Evolutionary conservation across 1,139 yeast species (phyloP).

Genomic region (Protomyces macrosporus): DNA sequence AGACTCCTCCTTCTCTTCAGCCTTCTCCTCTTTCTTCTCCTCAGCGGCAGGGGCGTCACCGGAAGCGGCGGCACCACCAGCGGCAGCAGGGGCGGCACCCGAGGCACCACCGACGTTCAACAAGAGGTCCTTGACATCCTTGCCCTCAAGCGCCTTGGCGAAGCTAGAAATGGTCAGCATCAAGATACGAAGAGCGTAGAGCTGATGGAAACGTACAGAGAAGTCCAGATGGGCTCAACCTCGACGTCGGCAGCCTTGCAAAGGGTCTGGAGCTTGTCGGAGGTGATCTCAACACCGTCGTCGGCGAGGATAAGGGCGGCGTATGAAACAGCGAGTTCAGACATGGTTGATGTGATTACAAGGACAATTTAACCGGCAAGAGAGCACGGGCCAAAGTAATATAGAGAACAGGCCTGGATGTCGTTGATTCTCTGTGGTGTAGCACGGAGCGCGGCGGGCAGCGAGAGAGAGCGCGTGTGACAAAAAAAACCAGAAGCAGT

Average conservation of each 20-base stretch:
- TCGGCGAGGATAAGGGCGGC: conserved; percentile 30
- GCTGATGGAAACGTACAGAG: conserved; percentile 42
- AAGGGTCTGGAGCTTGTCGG: conserved; percentile 83
- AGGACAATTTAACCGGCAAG: conserved; percentile 1
- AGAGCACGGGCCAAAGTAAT: conserved; percentile 1
- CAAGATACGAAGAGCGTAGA: conserved; percentile 33
- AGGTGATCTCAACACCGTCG: conserved; percentile 32
- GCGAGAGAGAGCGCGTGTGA: too few species aligned
- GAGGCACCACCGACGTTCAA: conserved; percentile 73
- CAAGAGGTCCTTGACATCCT: conserved; percentile 86
- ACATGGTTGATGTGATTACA: background rate
- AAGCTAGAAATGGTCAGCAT: conserved; percentile 38
- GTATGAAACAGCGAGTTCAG: conserved; percentile 27
- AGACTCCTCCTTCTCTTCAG: conserved; percentile 54
- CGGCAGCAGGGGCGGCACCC: conserved; percentile 55
- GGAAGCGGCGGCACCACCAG: conserved; percentile 45
- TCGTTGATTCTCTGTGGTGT: background rate
- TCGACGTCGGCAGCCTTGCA: conserved; percentile 86
- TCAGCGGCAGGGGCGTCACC: conserved; percentile 55
- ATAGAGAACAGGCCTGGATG: background rate
- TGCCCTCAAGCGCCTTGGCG: conserved; percentile 96
- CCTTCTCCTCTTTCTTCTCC: conserved; percentile 39
- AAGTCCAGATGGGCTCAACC: conserved; percentile 79
- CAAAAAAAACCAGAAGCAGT: background rate
- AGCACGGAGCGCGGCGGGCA: too few species aligned